Percentiles rank a stretch among this genome's conserved stretches.
These are phyloP conservation scores for Umbelopsis isabellina DNA, from an alignment of 192 early-diverging fungal genomes.

Conservation along the genomic window DNA sequence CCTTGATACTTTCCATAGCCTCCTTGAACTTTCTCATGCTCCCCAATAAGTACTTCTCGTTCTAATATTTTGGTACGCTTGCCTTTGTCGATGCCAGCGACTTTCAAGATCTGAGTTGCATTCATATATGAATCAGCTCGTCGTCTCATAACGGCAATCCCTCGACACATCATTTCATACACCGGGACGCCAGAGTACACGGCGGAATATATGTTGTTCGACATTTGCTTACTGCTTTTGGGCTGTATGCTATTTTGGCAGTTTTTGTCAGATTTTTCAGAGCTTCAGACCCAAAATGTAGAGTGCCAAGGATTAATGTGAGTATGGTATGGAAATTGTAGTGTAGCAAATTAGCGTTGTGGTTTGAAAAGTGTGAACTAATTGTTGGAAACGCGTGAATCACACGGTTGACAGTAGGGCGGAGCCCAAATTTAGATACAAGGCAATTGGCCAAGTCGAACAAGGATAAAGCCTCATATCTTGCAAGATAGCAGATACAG, in stretches of 20 bases:
- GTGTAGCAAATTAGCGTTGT: too few relatives aligned
- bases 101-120: conserved; percentile 92
- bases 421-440: too few relatives aligned
- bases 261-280: not conserved
- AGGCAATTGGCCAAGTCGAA: too few relatives aligned
- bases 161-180: conserved; percentile 76
- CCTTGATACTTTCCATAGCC: conserved; percentile 97
- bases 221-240: not conserved
- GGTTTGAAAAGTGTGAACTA: not conserved
- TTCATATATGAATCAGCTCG: conserved; percentile 84
- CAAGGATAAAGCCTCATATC: too few relatives aligned
- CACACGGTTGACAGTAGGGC: not conserved
- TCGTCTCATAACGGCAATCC: conserved; percentile 78
- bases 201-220: conserved; percentile 50
- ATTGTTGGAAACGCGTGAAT: not conserved
- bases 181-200: conserved; percentile 74
- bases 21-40: conserved; percentile 93
- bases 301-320: not conserved
- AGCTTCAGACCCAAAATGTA: not conserved
- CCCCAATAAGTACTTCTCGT: conserved; percentile 74
- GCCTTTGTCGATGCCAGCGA: conserved; percentile 85
- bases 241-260: too few relatives aligned
- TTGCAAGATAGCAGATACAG: too few relatives aligned
- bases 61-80: conserved; percentile 89
- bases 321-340: not conserved